A percentile compares a stretch with the other conserved stretches of the same genome.
Conservation (phyloP, 192 early-diverging fungal genomes). For the Bifiguratus adelaidae region DNA sequence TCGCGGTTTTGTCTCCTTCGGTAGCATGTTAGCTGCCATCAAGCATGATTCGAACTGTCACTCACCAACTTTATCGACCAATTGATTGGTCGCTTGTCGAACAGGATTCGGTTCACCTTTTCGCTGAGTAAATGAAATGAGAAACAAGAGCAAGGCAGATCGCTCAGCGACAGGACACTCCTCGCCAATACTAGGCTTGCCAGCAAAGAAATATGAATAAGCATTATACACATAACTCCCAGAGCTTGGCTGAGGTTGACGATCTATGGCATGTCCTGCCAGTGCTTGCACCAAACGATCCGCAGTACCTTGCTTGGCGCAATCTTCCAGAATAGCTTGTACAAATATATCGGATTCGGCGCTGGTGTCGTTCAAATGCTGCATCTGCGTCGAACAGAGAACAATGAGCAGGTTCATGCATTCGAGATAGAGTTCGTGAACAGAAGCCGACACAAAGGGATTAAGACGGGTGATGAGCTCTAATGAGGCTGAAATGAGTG, state of each 20-base stretch:
- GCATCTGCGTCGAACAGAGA: conserved; percentile 51
- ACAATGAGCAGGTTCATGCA: conserved; percentile 48
- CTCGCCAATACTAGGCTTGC: conserved; percentile 28
- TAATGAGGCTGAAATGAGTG: conserved; percentile 7
- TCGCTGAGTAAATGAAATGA: no score
- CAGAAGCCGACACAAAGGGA: no score
- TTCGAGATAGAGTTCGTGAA: conserved; percentile 66
- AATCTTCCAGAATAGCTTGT: no score
- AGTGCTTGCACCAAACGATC: no score
- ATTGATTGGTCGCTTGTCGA: not conserved
- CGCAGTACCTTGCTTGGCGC: no score
- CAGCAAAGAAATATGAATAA: conserved; percentile 53
- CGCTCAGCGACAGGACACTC: conserved; percentile 48
- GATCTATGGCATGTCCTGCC: no score
- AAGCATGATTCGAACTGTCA: no score
- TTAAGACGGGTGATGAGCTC: conserved; percentile 16
- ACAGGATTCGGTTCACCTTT: conserved; percentile 18
- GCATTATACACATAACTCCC: conserved; percentile 58
- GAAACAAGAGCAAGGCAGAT: conserved; percentile 45
- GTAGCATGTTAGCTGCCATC: no score
- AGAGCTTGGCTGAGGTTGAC: no score
- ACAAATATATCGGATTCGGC: no score
- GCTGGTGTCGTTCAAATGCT: no score
- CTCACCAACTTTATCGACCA: no score
- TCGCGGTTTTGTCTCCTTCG: not conserved